Conservation (phyloP, 2,329 filamentous ascomycete genomes). For the Pestalotiopsis sp. region DNA sequence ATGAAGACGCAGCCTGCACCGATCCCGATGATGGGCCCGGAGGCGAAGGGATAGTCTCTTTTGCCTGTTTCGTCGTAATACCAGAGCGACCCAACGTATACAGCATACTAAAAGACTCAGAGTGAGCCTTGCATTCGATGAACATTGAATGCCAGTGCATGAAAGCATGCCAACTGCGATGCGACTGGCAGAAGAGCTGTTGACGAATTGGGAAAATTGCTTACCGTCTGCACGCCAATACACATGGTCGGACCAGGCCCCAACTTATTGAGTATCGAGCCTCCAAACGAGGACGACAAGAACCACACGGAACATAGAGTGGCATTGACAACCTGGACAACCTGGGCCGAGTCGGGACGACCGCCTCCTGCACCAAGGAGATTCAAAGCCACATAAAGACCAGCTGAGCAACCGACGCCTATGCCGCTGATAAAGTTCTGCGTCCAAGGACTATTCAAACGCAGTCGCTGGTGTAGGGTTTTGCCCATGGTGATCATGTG, state of each 20-base stretch:
- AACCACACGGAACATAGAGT: slow-evolving; percentile 32
- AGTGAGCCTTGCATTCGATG: background rate
- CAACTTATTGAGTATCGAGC: slow-evolving; percentile 28
- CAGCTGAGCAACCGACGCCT: slow-evolving; percentile 6
- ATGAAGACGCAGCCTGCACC: slow-evolving; percentile 33
- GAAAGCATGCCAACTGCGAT: too few relatives aligned
- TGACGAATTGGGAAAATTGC: too few relatives aligned
- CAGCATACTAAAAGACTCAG: slow-evolving; percentile 18
- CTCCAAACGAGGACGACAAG: slow-evolving; percentile 28
- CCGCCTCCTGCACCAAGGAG: slow-evolving; percentile 32
- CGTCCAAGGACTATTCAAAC: background rate
- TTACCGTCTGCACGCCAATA: slow-evolving; percentile 22
- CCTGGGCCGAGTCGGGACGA: slow-evolving; percentile 26
- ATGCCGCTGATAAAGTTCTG: slow-evolving; percentile 13
- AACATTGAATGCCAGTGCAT: too few relatives aligned
- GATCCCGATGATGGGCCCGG: slow-evolving; percentile 31
- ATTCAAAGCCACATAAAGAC: slow-evolving; percentile 13
- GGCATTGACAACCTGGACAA: slow-evolving; percentile 30
- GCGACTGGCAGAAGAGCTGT: too few relatives aligned
- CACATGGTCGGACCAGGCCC: slow-evolving; percentile 26
- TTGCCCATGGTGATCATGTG: background rate
- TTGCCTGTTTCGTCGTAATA: slow-evolving; percentile 30
- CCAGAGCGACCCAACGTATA: slow-evolving; percentile 33
- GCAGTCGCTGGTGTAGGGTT: background rate
- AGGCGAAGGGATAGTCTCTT: slow-evolving; percentile 26